Percentiles rank a stretch among this genome's conserved stretches.
Conservation (phyloP, 2,329 filamentous ascomycete species). For the Pseudogymnoascus sp. region DNA sequence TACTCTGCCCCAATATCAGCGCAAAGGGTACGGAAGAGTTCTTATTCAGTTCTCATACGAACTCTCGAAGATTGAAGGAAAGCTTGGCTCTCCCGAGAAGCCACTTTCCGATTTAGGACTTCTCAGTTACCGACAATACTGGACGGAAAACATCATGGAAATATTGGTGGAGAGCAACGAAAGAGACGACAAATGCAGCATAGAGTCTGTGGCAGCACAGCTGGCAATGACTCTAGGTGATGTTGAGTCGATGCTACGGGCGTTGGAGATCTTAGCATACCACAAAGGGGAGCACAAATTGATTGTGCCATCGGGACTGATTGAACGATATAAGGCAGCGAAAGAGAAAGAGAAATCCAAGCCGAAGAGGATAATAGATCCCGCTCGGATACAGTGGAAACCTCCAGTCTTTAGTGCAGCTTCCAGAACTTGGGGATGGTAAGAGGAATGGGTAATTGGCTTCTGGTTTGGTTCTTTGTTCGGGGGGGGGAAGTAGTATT, state of each 20-base stretch:
- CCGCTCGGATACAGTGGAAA: constrained; percentile 81
- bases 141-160: constrained; percentile 91
- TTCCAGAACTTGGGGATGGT: constrained; percentile 94
- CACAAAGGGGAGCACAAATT: constrained; percentile 96
- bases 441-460: constrained; percentile 16
- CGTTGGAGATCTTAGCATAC: constrained; percentile 89
- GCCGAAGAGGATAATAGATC: constrained; percentile 66
- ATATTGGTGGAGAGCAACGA: constrained; percentile 67
- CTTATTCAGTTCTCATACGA: constrained; percentile 98
- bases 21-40: constrained; percentile 85
- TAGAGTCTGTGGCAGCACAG: constrained; percentile 70
- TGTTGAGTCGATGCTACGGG: constrained; percentile 88
- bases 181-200: constrained; percentile 63
- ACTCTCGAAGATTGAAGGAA: constrained; percentile 87
- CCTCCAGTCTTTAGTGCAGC: constrained; percentile 89
- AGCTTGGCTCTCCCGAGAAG: constrained; percentile 93
- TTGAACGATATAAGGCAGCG: constrained; percentile 54
- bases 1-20: constrained; percentile 90
- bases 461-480: background rate
- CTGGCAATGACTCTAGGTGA: constrained; percentile 97
- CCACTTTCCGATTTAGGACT: constrained; percentile 89
- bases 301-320: constrained; percentile 75
- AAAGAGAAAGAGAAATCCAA: constrained; percentile 75
- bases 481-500: background rate
- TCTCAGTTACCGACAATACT: constrained; percentile 91